Conservation (phyloP, 768 basidiomycete genomes). For the Pseudohyphozyma bogoriensis region DNA sequence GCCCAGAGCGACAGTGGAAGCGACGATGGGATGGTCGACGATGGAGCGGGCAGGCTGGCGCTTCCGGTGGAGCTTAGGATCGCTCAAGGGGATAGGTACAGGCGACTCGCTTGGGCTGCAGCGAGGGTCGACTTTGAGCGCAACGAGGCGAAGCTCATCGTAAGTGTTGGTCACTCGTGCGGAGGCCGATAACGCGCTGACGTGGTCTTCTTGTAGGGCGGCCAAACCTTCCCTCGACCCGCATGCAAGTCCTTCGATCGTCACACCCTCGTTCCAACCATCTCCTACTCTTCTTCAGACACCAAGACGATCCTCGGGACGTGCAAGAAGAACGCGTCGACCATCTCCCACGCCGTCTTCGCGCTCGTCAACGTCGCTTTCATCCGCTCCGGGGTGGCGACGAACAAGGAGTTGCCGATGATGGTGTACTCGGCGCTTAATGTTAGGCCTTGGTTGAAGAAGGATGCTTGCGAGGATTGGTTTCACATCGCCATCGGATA, state of each 20-base stretch:
- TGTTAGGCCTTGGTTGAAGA: slow-evolving; percentile 51
- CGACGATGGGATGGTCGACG: not conserved
- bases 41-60: slow-evolving; percentile 36
- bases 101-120: slow-evolving; percentile 44
- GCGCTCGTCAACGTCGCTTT: slow-evolving; percentile 67
- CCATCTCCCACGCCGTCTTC: slow-evolving; percentile 64
- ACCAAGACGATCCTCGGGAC: slow-evolving; percentile 57
- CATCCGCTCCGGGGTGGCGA: slow-evolving; percentile 46
- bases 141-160: slow-evolving; percentile 51
- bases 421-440: slow-evolving; percentile 84
- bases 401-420: slow-evolving; percentile 37
- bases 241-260: slow-evolving; percentile 34
- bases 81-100: slow-evolving; percentile 34
- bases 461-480: slow-evolving; percentile 11
- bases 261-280: slow-evolving; percentile 58
- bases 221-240: slow-evolving; percentile 57
- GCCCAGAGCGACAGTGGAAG: slow-evolving; percentile 1
- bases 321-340: slow-evolving; percentile 62
- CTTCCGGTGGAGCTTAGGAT: slow-evolving; percentile 49
- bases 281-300: slow-evolving; percentile 48
- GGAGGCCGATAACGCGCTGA: too few relatives aligned
- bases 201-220: slow-evolving; percentile 47
- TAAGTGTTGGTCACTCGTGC: slow-evolving; percentile 38
- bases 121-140: slow-evolving; percentile 51
- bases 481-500: slow-evolving; percentile 27